Evolutionary conservation across 305 asterid genomes (phyloP).

Genomic region (Rubia peregrina): DNA sequence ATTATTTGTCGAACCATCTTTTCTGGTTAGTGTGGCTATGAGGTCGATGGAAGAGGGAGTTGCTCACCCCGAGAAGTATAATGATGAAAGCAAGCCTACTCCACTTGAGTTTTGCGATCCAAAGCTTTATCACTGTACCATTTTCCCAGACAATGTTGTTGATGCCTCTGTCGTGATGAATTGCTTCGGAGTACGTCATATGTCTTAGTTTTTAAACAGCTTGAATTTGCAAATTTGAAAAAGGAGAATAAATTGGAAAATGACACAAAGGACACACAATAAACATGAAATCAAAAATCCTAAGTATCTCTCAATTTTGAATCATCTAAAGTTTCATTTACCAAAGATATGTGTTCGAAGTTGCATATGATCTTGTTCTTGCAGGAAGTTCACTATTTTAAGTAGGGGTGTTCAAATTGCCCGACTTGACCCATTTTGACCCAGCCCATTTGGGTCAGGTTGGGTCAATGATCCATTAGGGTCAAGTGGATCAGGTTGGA

Average conservation of each 20-base stretch:
- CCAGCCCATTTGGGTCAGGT: too few relatives aligned
- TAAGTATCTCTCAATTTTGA: slow-evolving; percentile 61
- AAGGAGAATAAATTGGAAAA: slow-evolving; percentile 75
- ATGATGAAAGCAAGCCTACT: slow-evolving; percentile 61
- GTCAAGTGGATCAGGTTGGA: too few relatives aligned
- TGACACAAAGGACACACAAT: slow-evolving; percentile 68
- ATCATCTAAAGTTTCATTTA: slow-evolving; percentile 44
- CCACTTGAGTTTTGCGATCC: slow-evolving; percentile 77
- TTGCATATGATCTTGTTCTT: slow-evolving; percentile 41
- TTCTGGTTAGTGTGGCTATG: slow-evolving; percentile 85
- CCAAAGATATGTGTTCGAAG: slow-evolving; percentile 48
- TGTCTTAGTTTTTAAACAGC: slow-evolving; percentile 72
- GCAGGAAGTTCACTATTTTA: too few relatives aligned
- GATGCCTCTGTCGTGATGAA: slow-evolving; percentile 86
- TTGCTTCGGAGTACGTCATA: slow-evolving; percentile 39
- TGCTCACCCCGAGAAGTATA: slow-evolving; percentile 59
- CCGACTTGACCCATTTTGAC: too few relatives aligned
- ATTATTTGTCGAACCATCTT: slow-evolving; percentile 84
- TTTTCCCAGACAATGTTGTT: slow-evolving; percentile 74
- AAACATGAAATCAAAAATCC: slow-evolving; percentile 85
- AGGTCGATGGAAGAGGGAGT: slow-evolving; percentile 79
- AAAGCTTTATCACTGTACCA: slow-evolving; percentile 65
- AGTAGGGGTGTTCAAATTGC: too few relatives aligned
- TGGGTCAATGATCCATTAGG: too few relatives aligned
- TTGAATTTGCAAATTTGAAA: slow-evolving; percentile 67